A percentile compares a stretch with the other conserved stretches of the same genome.
Evolutionary conservation across 2,329 filamentous ascomycete species (phyloP).

Genomic region (Trichophyton benhamiae): DNA sequence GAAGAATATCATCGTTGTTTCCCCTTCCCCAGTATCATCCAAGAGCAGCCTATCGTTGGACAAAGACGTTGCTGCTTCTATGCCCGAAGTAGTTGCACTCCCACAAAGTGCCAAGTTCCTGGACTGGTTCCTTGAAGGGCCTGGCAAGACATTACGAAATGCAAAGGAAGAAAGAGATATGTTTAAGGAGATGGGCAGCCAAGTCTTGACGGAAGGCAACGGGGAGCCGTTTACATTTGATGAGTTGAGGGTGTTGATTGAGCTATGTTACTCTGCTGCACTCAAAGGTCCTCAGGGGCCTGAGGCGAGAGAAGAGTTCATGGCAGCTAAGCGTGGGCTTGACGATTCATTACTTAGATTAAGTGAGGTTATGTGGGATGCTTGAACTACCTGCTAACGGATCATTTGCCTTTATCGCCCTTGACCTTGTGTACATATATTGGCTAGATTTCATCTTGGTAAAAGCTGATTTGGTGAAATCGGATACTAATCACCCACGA

Average conservation of each 20-base stretch:
- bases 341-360: constrained; percentile 33
- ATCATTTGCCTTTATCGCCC: not conserved
- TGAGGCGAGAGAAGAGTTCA: constrained; percentile 35
- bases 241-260: constrained; percentile 34
- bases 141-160: constrained; percentile 33
- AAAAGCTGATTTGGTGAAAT: not conserved
- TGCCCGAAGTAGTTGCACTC: constrained; percentile 29
- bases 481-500: not conserved
- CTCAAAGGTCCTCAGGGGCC: constrained; percentile 29
- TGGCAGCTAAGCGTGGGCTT: constrained; percentile 35
- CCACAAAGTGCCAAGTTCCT: constrained; percentile 35
- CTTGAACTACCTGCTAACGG: constrained; percentile 8
- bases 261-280: constrained; percentile 36
- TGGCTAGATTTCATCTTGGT: not conserved
- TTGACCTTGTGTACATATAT: not conserved
- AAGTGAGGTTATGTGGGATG: constrained; percentile 40
- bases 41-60: constrained; percentile 10
- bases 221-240: constrained; percentile 36
- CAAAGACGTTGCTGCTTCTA: constrained; percentile 8
- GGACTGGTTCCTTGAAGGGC: constrained; percentile 37
- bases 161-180: constrained; percentile 34
- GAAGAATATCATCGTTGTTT: constrained; percentile 61
- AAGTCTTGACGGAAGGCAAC: constrained; percentile 26
- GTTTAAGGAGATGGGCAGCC: constrained; percentile 23
- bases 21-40: constrained; percentile 13